phyloP scores from a whole-genome alignment of 176 grass and related monocot species.

The bread wheat (Triticum aestivum) region DNA sequence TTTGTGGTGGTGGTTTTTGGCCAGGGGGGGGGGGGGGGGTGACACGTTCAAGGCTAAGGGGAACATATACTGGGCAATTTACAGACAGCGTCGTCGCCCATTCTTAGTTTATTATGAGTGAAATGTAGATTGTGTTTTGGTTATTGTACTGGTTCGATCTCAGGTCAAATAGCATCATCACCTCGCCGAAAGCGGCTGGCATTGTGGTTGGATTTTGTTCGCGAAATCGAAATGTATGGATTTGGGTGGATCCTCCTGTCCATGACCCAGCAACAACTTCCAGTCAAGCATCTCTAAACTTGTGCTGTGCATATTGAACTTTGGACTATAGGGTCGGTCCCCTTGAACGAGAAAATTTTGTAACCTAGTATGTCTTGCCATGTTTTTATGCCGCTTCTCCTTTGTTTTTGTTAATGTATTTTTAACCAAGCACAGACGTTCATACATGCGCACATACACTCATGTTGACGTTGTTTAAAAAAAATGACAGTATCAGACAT shows the following conservation, averaged over 20 bases:
- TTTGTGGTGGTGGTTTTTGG: too few species aligned
- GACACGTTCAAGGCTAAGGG: too few species aligned
- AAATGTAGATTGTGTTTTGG: background rate
- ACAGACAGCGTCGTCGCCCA: background rate
- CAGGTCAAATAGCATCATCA: too few species aligned
- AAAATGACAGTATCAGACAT: too few species aligned
- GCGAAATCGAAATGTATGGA: background rate
- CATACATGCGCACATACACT: too few species aligned
- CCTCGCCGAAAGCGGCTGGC: conserved; percentile 10
- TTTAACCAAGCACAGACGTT: too few species aligned
- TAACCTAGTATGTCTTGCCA: background rate
- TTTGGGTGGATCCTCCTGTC: conserved; percentile 24
- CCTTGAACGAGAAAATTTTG: conserved; percentile 16
- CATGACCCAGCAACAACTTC: background rate
- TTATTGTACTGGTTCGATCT: background rate
- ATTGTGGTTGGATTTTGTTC: background rate
- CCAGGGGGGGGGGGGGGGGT: too few species aligned
- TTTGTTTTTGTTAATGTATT: too few species aligned
- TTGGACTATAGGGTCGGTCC: background rate
- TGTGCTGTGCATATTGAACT: conserved; percentile 31
- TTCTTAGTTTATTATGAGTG: background rate
- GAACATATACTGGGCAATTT: background rate
- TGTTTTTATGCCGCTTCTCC: too few species aligned
- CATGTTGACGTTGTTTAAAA: too few species aligned
- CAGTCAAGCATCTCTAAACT: background rate